These are phyloP conservation scores for Kitagawia praeruptora DNA, from an alignment of 129 eudicot genomes.

Conservation along the genomic window DNA sequence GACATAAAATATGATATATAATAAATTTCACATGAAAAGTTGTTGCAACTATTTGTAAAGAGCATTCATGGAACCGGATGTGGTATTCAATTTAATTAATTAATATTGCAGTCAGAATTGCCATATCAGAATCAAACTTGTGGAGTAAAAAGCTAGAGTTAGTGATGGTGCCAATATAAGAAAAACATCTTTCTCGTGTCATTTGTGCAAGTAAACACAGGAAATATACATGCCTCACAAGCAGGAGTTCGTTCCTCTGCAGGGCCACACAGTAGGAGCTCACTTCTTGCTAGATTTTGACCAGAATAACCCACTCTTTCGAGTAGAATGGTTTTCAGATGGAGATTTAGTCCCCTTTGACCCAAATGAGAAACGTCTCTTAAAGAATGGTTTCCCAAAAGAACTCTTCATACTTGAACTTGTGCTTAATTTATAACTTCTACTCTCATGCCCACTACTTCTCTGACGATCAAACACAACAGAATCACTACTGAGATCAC, in stretches of 20 bases:
- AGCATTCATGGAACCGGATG: not conserved
- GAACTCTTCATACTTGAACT: slow-evolving; percentile 79
- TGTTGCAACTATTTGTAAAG: not conserved
- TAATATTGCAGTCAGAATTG: not conserved
- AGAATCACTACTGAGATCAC: slow-evolving; percentile 38
- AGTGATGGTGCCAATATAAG: not conserved
- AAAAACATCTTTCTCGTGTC: not conserved
- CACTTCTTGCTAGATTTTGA: slow-evolving; percentile 73
- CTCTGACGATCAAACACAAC: slow-evolving; percentile 35
- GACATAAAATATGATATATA: not conserved
- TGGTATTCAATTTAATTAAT: not conserved
- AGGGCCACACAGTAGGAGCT: slow-evolving; percentile 24
- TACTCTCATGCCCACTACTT: slow-evolving; percentile 41
- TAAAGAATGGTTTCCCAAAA: slow-evolving; percentile 60
- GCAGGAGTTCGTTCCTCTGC: slow-evolving; percentile 14
- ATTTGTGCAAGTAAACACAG: not conserved
- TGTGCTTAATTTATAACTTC: slow-evolving; percentile 36
- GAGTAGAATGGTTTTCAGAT: slow-evolving; percentile 38
- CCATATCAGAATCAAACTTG: not conserved
- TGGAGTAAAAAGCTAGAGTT: not conserved
- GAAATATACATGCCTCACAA: slow-evolving; percentile 6
- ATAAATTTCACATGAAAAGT: not conserved
- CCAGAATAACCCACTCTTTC: slow-evolving; percentile 83
- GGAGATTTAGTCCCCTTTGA: slow-evolving; percentile 43
- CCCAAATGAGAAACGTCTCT: slow-evolving; percentile 74